Evolutionary conservation across 2,329 filamentous ascomycete genomes (phyloP).

Genomic region (Colletotrichum eremochloae): DNA sequence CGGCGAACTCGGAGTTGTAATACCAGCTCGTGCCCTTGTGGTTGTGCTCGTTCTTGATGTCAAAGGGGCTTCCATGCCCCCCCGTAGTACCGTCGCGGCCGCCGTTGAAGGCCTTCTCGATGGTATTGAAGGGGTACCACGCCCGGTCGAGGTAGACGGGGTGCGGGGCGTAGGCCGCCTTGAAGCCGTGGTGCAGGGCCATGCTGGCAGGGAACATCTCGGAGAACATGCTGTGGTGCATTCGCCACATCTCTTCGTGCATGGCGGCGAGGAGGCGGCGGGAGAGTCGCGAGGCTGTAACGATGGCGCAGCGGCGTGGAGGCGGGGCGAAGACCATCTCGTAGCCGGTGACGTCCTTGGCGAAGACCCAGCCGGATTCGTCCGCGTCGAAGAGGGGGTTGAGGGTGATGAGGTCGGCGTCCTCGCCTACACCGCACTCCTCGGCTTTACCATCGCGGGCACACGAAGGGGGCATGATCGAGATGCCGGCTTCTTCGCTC

Average conservation of each 20-base stretch:
- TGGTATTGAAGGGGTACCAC: constrained; percentile 76
- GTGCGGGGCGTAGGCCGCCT: constrained; percentile 85
- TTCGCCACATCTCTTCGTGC: constrained; percentile 79
- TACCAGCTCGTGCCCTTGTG: constrained; percentile 88
- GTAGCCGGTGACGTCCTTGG: constrained; percentile 79
- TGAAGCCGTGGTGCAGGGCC: constrained; percentile 81
- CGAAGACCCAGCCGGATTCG: constrained; percentile 79
- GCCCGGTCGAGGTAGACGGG: constrained; percentile 83
- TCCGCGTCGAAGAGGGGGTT: constrained; percentile 82
- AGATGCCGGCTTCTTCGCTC: constrained; percentile 65
- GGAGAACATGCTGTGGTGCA: constrained; percentile 79
- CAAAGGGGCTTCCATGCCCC: constrained; percentile 76
- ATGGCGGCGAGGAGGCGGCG: constrained; percentile 76
- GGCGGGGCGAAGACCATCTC: constrained; percentile 64
- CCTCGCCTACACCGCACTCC: constrained; percentile 77
- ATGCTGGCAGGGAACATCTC: constrained; percentile 83
- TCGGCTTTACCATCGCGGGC: constrained; percentile 63
- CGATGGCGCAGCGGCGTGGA: constrained; percentile 78
- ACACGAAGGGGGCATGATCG: constrained; percentile 68
- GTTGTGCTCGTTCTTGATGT: constrained; percentile 81
- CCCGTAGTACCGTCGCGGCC: constrained; percentile 76
- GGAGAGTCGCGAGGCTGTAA: constrained; percentile 78
- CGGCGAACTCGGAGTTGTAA: constrained; percentile 83
- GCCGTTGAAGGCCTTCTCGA: constrained; percentile 84
- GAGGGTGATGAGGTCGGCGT: constrained; percentile 82